Evolutionary conservation across 306 rosid genomes (phyloP), one percentile per base, ranked within the genome.

Genomic region (Erythrophleum fordii): DNA sequence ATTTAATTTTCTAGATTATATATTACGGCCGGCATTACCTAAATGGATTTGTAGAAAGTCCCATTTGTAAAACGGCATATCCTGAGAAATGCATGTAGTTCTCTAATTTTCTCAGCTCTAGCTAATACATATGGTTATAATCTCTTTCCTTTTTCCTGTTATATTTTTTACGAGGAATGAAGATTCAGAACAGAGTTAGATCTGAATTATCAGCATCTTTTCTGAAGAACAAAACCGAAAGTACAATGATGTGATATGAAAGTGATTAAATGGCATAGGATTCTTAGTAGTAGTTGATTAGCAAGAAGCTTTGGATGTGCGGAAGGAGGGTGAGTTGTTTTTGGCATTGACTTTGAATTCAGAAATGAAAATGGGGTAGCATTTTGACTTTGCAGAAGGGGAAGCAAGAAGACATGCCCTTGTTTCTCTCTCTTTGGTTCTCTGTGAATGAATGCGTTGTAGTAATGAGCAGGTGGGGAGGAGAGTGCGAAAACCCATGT

Each of bases 331-430:
- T 8, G 10, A 4, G 31, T 41, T 67, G 39, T 6, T 13, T 0
- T 31, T 17, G 69, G 74, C 73, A 41, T 67, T 67, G 73, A 67
- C 73, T 67, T 67, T 67, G 31, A 41, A 14, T n/a, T 1, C 9
- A 41, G 31, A 5, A 67, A 67, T 41, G 72, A 55, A 10, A 58
- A 23, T 3, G 35, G 2, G 65, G 18, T 41, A 41, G 31, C 52
- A 41, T 12, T 41, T 67, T 59, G 72, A 67, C 72, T 41, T 67
- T 20, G 34, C 34, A 39, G 31, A 22, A 23, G 2, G 62, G 31
- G 45, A 10, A 56, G 31, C 11, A 23, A 56, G 31, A 31, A 22
- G 23, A 56, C 28, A 53, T n/a, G 5, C 17, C 60, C 59, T 6
- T 3, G 5, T 55, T 3, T 64, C 51, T 66, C 72, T 22, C 20